Evolutionary conservation across 306 rosid species (phyloP), one percentile per base, ranked within the genome.

Genomic region (Sicyos baderoa): DNA sequence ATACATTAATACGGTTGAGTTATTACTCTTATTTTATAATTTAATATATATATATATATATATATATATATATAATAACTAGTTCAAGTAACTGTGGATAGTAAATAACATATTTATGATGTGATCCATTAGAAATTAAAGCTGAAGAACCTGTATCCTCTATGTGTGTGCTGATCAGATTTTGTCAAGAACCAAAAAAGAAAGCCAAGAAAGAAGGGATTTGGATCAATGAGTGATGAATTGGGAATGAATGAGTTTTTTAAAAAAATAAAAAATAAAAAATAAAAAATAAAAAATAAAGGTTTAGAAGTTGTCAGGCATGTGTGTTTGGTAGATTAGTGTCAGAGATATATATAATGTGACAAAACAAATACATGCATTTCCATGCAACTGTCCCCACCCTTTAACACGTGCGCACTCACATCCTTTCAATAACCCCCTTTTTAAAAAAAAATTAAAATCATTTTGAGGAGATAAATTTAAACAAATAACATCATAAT

Each of bases 331-430:
- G 86, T 74, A 48, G 76, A 77, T 3, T 70, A 78, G 77, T 81
- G 96, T 85, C 94, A 91, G 83, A 80, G 78, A 81, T 85, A 81
- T 83, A 77, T 81, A 40, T 42, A 45, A 45, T 44, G 40, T 84
- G 45, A 40, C 45, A 40, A 76, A 74, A 69, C 81, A 74, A 71
- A 22, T 79, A 75, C 90, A 89, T 87, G 79, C 80, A 80, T 85
- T 88, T 91, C 84, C 90, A 91, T 89, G 95, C 89, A 85, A 54
- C 81, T 87, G 97, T 89, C 96, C 19, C 79, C n/a, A 47, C 68
- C 65, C 78, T 67, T 55, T 35, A 76, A 72, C 95, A 86, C 91
- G 88, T 85, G 86, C 86, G 68, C 71, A 67, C 68, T 79, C 49
- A 74, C 51, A 57, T 23, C 68, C 72, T 68, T 74, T 29, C 68